phyloP scores from a whole-genome alignment of 371 early-diverging fungal species.

The Mortierella sp. region DNA sequence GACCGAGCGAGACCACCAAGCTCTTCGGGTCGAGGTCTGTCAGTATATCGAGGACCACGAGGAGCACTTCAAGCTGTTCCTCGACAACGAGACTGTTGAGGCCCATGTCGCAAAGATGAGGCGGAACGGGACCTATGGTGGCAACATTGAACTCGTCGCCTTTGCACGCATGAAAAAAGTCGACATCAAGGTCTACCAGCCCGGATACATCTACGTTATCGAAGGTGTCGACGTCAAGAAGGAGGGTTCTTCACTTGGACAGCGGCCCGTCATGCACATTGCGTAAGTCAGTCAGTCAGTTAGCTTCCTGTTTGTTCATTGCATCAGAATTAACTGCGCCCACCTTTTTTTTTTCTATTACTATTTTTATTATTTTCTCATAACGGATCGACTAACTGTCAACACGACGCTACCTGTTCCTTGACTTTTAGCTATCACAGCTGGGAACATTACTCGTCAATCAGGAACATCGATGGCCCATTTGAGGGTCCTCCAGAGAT shows the following conservation, averaged over 20 bases:
- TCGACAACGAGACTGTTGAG: conserved; percentile 78
- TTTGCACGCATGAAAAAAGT: conserved; percentile 77
- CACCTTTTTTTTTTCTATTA: neutral
- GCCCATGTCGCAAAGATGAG: conserved; percentile 80
- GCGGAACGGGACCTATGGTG: conserved; percentile 81
- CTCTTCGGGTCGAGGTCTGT: conserved; percentile 73
- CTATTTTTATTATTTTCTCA: no score
- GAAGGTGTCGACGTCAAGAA: conserved; percentile 63
- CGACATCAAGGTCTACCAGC: conserved; percentile 86
- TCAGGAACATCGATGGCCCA: conserved; percentile 77
- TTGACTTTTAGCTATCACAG: conserved; percentile 71
- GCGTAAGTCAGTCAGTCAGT: conserved; percentile 62
- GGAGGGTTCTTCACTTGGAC: conserved; percentile 58
- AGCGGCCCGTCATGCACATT: conserved; percentile 73
- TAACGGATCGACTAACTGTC: no score
- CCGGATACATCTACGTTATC: conserved; percentile 82
- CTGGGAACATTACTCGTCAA: conserved; percentile 90
- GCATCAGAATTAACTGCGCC: neutral
- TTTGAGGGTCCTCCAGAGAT: conserved; percentile 73
- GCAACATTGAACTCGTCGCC: conserved; percentile 88
- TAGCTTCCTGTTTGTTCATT: neutral
- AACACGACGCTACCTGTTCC: no score
- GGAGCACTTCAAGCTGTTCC: conserved; percentile 79
- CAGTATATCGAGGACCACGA: conserved; percentile 72
- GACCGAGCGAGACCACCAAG: conserved; percentile 66